Conservation (phyloP, 441 rosid species). For the Syzygium syzygioides region DNA sequence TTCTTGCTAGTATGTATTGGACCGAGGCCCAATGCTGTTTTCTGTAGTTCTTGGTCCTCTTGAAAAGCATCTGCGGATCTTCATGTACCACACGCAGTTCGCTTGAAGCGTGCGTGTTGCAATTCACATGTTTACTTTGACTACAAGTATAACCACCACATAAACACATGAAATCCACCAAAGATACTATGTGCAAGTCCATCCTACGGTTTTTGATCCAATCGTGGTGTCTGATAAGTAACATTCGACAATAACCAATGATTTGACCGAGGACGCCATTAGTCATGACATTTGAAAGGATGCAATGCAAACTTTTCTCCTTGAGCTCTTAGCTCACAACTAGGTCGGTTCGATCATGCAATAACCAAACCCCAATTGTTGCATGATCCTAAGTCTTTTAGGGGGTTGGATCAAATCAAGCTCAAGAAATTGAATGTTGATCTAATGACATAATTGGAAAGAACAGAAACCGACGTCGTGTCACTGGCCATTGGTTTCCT, state of each 20-base stretch:
- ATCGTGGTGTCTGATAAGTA: background rate
- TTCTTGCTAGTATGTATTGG: background rate
- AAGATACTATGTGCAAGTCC: background rate
- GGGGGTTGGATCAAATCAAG: background rate
- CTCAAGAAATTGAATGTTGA: background rate
- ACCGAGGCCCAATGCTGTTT: background rate
- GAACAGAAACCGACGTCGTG: background rate
- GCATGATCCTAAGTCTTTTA: too few relatives aligned
- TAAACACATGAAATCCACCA: background rate
- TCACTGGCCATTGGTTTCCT: background rate
- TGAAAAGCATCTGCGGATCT: background rate
- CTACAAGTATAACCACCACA: background rate
- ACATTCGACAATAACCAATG: background rate
- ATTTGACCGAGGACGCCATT: background rate
- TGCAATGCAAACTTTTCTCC: background rate
- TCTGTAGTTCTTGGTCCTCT: background rate
- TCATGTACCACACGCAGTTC: background rate
- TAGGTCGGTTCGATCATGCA: background rate
- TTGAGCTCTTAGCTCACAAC: background rate
- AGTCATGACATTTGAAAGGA: background rate
- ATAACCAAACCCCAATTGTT: too few relatives aligned
- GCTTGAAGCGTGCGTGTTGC: background rate
- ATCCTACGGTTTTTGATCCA: background rate
- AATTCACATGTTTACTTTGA: background rate
- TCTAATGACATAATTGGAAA: background rate